Evolutionary conservation across 129 eudicot species (phyloP).

Genomic region (Saussurea involucrata): DNA sequence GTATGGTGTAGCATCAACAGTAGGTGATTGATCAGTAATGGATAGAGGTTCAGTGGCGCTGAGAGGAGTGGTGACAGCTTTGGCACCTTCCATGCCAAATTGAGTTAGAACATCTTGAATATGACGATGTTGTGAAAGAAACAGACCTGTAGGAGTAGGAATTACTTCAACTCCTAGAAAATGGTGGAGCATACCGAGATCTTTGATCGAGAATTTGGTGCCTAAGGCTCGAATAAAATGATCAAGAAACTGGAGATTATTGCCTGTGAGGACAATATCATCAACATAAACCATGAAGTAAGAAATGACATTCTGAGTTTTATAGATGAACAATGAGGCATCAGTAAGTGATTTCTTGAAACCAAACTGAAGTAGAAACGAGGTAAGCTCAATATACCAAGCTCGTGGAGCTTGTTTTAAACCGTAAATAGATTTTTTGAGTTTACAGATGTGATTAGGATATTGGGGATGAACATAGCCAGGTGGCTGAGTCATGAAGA

Average conservation of each 20-base stretch:
- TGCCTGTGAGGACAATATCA: background rate
- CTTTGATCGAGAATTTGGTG: background rate
- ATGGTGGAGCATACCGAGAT: background rate
- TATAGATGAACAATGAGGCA: background rate
- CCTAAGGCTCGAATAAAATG: background rate
- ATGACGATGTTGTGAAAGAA: background rate
- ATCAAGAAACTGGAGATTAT: background rate
- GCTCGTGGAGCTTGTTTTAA: conserved; percentile 9
- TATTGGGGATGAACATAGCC: no score
- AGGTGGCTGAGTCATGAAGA: no score
- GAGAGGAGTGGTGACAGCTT: background rate
- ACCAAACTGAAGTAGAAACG: background rate
- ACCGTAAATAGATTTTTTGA: conserved; percentile 6
- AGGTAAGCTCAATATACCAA: background rate
- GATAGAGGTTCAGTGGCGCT: background rate
- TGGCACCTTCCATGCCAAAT: background rate
- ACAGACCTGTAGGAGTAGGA: background rate
- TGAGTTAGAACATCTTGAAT: background rate
- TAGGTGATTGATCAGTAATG: background rate
- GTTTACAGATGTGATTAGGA: conserved; percentile 6
- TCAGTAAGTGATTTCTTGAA: conserved; percentile 5
- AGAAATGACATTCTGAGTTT: no score
- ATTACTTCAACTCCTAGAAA: background rate
- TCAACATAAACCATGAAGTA: conserved; percentile 20
- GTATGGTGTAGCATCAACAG: background rate